phyloP scores from a whole-genome alignment of 495 filamentous ascomycete genomes.

The Hamigera avellanea region DNA sequence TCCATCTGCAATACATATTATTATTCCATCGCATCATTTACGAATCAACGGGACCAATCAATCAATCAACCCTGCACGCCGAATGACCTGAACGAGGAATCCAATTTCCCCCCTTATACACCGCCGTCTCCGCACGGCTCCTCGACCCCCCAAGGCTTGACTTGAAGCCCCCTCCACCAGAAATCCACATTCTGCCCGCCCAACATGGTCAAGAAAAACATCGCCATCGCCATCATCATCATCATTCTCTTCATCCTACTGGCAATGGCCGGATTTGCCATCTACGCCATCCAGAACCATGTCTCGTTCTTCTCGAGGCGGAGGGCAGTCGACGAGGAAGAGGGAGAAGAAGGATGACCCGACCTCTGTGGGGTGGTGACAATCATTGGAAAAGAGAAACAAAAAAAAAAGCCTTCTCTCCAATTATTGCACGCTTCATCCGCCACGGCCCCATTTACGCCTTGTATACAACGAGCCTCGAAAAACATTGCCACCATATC shows the following conservation, averaged over 20 bases:
- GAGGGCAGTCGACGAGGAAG: constrained; percentile 31
- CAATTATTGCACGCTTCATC: no score
- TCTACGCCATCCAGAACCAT: constrained; percentile 44
- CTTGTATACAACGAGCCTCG: no score
- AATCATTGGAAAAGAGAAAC: background rate
- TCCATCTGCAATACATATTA: no score
- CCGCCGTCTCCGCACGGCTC: background rate
- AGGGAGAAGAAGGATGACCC: constrained; percentile 18
- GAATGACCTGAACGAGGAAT: no score
- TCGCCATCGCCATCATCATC: constrained; percentile 73
- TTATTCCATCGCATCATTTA: no score
- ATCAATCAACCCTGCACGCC: no score
- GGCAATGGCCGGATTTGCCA: constrained; percentile 55
- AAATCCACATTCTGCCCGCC: background rate
- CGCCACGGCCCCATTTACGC: no score
- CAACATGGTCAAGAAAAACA: constrained; percentile 55
- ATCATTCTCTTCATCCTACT: constrained; percentile 68
- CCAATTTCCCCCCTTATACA: constrained; percentile 1
- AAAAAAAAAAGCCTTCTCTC: no score
- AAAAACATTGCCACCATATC: no score
- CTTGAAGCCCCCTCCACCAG: background rate
- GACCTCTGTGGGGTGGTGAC: background rate
- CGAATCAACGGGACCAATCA: no score
- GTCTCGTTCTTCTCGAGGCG: constrained; percentile 27
- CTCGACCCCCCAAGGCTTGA: background rate